Base-by-base conservation (phyloP, 2,329 filamentous ascomycete species). In the Scedosporium aurantiacum region DNA sequence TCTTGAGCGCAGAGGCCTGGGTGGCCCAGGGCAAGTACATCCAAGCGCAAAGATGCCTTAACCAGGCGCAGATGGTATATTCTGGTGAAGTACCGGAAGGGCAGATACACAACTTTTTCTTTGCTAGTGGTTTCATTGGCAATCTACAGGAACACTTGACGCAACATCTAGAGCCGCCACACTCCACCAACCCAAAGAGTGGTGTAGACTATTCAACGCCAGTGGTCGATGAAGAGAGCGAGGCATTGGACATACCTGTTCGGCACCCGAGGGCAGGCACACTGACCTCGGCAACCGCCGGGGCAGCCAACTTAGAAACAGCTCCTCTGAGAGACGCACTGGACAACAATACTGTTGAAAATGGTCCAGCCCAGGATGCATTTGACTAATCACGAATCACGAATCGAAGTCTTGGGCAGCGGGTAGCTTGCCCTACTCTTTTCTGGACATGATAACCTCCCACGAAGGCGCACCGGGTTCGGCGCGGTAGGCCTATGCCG, bases 1-100 rank as follows among this genome's bases (percentile, higher is more conserved):
- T 94, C 23, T 80, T 96, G 45, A 88, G 90, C 1, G 87, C 91
- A 0, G 89, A 96, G 67, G 82, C 86, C 1, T 99, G 94, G 94
- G 78, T 93, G 61, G 82, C 82, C 58, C 82, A 92, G 64, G 84
- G 82, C 40, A 92, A 93, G 69, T 85, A 85, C 60, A 83, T 88
- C 14, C 89, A 95, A 69, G 89, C 91, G 0, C 89, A 90, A 66
- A 81, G 83, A 62, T 90, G 89, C 65, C 80, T 97, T 1, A 85
- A 89, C 57, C 84, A 88, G 65, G 90, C 90, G 2, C 74, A 77
- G 28, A 75, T 71, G 57, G 80, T 79, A 67, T 87, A 86, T 68
- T 74, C 76, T 5, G 72, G 76, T 12, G 70, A 84, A 21, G 74
- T 77, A 1, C 72, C 77, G 57, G 76, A 78, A 58, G 74, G 80